A percentile compares a stretch with the other conserved stretches of the same genome.
These are phyloP conservation scores for Lepidium aucheri DNA, from an alignment of 345 rosid genomes.

Conservation along the genomic window DNA sequence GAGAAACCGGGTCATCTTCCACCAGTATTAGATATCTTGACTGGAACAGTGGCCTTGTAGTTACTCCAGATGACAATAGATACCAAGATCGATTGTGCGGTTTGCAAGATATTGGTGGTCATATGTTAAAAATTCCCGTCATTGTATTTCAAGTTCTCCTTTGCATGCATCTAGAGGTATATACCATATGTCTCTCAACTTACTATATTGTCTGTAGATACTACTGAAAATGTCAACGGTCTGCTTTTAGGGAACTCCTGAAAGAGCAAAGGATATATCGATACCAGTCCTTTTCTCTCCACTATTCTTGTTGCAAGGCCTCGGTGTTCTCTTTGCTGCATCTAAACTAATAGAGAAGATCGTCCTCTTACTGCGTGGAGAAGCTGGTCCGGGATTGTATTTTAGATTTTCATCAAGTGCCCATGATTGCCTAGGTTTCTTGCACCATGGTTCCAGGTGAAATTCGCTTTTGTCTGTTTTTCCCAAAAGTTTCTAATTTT, in stretches of 20 bases:
- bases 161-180: constrained; percentile 93
- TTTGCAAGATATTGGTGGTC: constrained; percentile 91
- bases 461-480: neutral
- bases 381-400: constrained; percentile 65
- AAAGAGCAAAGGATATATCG: constrained; percentile 67
- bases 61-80: constrained; percentile 56
- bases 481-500: neutral
- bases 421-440: constrained; percentile 79
- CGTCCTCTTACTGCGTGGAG: constrained; percentile 55
- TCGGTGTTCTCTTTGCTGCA: constrained; percentile 72
- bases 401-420: constrained; percentile 59
- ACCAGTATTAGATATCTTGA: constrained; percentile 61
- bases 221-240: constrained; percentile 20
- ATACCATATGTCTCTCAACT: constrained; percentile 15
- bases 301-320: constrained; percentile 78
- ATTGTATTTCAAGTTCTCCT: constrained; percentile 82
- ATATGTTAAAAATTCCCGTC: constrained; percentile 81
- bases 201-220: constrained; percentile 13
- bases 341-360: constrained; percentile 73
- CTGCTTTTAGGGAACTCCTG: constrained; percentile 80
- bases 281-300: constrained; percentile 81
- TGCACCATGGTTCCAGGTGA: constrained; percentile 98
- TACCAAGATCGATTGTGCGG: constrained; percentile 59
- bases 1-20: constrained; percentile 62
- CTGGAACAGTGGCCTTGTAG: constrained; percentile 83